A percentile compares a stretch with the other conserved stretches of the same genome.
These are phyloP conservation scores for Fusarium tricinctum DNA, from an alignment of 2,329 filamentous ascomycete species.

Conservation along the genomic window DNA sequence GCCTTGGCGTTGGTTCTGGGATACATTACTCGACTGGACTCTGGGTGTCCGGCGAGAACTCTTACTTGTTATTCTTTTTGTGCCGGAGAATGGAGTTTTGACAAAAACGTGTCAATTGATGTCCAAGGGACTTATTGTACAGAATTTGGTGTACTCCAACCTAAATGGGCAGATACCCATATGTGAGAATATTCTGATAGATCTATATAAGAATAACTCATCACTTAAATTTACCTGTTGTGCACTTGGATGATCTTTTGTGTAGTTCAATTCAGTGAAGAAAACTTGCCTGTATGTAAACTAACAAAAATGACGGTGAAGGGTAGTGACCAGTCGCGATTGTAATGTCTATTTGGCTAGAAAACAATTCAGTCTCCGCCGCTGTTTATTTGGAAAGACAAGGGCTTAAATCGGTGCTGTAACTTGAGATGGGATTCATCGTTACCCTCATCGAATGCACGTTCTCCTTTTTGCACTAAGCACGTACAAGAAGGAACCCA, in stretches of 20 bases:
- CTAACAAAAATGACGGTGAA: not conserved
- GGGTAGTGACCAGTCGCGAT: too few relatives aligned
- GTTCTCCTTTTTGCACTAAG: fast-evolving
- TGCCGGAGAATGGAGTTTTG: slow-evolving; percentile 32
- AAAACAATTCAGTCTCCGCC: too few relatives aligned
- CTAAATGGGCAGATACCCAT: not conserved
- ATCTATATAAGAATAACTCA: not conserved
- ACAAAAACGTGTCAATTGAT: not conserved
- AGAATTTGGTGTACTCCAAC: not conserved
- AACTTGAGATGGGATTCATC: too few relatives aligned
- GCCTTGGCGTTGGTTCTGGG: slow-evolving; percentile 19
- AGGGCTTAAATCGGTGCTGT: too few relatives aligned
- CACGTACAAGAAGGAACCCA: too few relatives aligned
- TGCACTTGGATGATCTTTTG: not conserved
- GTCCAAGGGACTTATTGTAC: not conserved
- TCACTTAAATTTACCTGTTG: not conserved
- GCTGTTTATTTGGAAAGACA: too few relatives aligned
- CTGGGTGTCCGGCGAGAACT: not conserved
- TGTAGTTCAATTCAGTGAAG: too few relatives aligned
- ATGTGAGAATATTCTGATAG: not conserved
- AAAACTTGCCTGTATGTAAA: too few relatives aligned
- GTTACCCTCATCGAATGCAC: too few relatives aligned
- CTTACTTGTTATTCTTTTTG: slow-evolving; percentile 2
- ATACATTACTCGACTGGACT: slow-evolving; percentile 10
- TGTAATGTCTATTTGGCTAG: too few relatives aligned